Evolutionary conservation across 345 rosid genomes (phyloP), one percentile per base, ranked within the genome.

Genomic region (Gossypium rotundifolium): DNA sequence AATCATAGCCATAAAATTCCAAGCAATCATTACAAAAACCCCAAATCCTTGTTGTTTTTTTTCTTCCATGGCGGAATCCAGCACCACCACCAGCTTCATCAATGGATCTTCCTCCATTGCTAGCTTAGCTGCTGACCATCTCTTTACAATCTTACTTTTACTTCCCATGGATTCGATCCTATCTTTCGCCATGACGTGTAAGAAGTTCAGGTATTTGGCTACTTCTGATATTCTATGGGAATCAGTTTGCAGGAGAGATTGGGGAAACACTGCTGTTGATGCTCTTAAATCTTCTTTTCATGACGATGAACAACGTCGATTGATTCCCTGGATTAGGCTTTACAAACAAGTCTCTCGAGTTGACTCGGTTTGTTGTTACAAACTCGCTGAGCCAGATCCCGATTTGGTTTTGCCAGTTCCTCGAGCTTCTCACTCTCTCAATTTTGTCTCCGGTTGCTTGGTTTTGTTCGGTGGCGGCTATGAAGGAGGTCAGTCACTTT

Each of bases 371-470:
- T 72, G 80, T 44, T 91, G 94, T 83, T 88, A 77, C 53, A 82
- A 74, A 60, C 86, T 93, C 51, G 64, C 85, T 18, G 83, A 86
- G 79, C 75, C 78, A 73, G 83, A 54, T 42, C 80, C 73, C 20
- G 75, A 85, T 53, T 84, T 81, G 33, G 40, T 74, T 70, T 61
- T 88, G 18, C 99, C 97, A 10, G 73, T 76, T 70, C 91, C 94
- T 18, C 87, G 99, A 72, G 99, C 99, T 52, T 95, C 99, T 75
- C 99, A 95, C 88, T 90, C 96, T 73, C 91, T 95, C 84, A 88
- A 91, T 72, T 91, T 92, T 65, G 91, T 93, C 42, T 88, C 92
- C 71, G 90, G 89, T 88, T 89, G 88, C 85, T 78, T 95, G 81
- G 88, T 92, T 75, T 69, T 95, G 77, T 93, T 91, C 75, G 99